Percentiles rank a stretch among this genome's conserved stretches.
phyloP scores from a whole-genome alignment of 768 basidiomycete species.

The Daedaleopsis nitida region DNA sequence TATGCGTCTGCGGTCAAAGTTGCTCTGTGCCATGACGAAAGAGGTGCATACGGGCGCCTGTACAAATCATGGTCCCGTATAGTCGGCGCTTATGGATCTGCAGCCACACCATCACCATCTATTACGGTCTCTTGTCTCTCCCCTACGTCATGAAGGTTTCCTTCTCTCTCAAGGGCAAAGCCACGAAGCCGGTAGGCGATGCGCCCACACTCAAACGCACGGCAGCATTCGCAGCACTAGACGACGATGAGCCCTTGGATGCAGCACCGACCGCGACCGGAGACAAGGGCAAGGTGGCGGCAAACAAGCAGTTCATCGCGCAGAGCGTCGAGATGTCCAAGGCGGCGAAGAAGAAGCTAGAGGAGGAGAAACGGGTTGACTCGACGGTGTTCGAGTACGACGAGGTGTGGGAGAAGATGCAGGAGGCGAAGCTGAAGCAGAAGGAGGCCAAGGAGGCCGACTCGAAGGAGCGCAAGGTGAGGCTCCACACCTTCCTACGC shows the following conservation, averaged over 20 bases:
- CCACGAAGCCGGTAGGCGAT: conserved; percentile 56
- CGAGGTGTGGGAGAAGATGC: conserved; percentile 95
- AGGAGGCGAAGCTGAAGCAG: conserved; percentile 75
- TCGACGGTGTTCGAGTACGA: conserved; percentile 91
- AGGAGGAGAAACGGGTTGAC: conserved; percentile 79
- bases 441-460: conserved; percentile 80
- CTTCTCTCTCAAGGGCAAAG: conserved; percentile 67
- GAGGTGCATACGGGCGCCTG: neutral
- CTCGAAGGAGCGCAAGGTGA: conserved; percentile 74
- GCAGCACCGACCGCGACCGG: conserved; percentile 46
- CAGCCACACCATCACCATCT: no score
- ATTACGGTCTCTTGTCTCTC: conserved; percentile 41
- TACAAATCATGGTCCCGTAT: neutral
- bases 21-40: conserved; percentile 40
- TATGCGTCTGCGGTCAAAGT: conserved; percentile 83
- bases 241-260: conserved; percentile 62
- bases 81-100: neutral
- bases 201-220: conserved; percentile 56
- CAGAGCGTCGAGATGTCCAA: conserved; percentile 64
- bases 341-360: conserved; percentile 70
- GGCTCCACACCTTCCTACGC: conserved; percentile 4
- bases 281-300: conserved; percentile 40
- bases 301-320: conserved; percentile 58
- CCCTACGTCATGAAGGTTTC: conserved; percentile 76
- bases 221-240: conserved; percentile 61